phyloP scores from a whole-genome alignment of 192 early-diverging fungal species.

The Gorgonomyces haynaldii region DNA sequence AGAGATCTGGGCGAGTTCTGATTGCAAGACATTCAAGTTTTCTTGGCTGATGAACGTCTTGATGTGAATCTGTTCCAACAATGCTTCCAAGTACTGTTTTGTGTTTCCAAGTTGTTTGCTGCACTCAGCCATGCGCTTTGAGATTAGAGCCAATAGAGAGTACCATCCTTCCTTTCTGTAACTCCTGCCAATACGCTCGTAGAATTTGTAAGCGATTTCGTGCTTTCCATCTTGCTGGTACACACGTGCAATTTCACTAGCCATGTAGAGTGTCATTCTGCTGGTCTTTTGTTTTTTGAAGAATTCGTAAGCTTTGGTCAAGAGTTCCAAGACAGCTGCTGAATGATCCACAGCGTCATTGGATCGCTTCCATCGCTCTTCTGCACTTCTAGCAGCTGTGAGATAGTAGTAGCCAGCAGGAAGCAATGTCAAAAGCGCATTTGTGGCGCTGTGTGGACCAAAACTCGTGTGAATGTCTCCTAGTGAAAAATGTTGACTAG shows the following conservation, averaged over 20 bases:
- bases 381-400: slow-evolving; percentile 58
- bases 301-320: slow-evolving; percentile 87
- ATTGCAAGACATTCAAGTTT: no score
- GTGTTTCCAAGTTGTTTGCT: slow-evolving; percentile 42
- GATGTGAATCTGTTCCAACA: no score
- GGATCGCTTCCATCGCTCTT: slow-evolving; percentile 54
- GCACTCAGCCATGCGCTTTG: slow-evolving; percentile 55
- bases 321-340: slow-evolving; percentile 59
- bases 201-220: slow-evolving; percentile 82
- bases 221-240: slow-evolving; percentile 66
- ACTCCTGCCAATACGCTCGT: slow-evolving; percentile 75
- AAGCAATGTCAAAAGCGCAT: slow-evolving; percentile 59
- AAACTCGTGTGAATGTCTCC: slow-evolving; percentile 22
- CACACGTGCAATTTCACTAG: slow-evolving; percentile 74
- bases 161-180: slow-evolving; percentile 82
- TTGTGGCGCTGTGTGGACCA: slow-evolving; percentile 33
- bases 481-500: no score
- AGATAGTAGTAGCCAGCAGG: slow-evolving; percentile 82
- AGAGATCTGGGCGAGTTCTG: no score
- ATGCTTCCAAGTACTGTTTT: slow-evolving; percentile 49
- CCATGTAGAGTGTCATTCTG: slow-evolving; percentile 74
- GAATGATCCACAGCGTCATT: slow-evolving; percentile 52
- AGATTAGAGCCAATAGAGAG: slow-evolving; percentile 53
- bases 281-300: slow-evolving; percentile 63
- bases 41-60: no score